Evolutionary conservation across 768 basidiomycete genomes (phyloP), one percentile per base, ranked within the genome.

Genomic region (Dentipellis fragilis): DNA sequence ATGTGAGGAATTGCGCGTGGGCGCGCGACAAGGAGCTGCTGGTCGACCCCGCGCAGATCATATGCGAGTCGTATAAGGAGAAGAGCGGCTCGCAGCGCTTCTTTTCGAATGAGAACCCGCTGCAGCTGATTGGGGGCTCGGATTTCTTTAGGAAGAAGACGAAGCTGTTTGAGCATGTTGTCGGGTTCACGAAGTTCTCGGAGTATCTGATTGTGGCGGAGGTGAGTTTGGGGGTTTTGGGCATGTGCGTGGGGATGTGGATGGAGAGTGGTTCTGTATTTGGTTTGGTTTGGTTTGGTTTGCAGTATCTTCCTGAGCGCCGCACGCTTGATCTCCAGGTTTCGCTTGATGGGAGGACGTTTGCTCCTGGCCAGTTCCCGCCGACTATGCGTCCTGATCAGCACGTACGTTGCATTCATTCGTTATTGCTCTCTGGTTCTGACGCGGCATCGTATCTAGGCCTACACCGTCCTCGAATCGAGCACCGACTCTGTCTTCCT

Each of bases 191-290:
- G 0, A 94, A 93, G 72, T 99, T 99, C 69, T 91, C 91, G 0
- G 92, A 99, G 72, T 99, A 89, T 68, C 76, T 98, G 67, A 84
- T 98, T 47, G 95, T 97, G 34, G 96, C 95, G 21, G 87, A 93
- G 78, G 92, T 96, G 42, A 52, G 83, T 64, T 23, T 11, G 54
- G 19, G n/a, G 17, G 9, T 23, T 51, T 40, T n/a, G n/a, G n/a
- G n/a, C 17, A 3, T 29, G 29, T 29, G 4, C n/a, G 6, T 1
- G n/a, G 2, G 6, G 9, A 22, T 3, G 29, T n/a, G n/a, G n/a
- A n/a, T n/a, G n/a, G n/a, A 42, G 5, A 7, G 40, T 42, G 40
- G 2, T 17, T 8, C 5, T n/a, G 2, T 17, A 49, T 45, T 5
- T n/a, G 54, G n/a, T n/a, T 57, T 1, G n/a, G 11, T 21, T 16